Evolutionary conservation across 2,329 filamentous ascomycete genomes (phyloP).

Genomic region (Endocalyx cinctus): DNA sequence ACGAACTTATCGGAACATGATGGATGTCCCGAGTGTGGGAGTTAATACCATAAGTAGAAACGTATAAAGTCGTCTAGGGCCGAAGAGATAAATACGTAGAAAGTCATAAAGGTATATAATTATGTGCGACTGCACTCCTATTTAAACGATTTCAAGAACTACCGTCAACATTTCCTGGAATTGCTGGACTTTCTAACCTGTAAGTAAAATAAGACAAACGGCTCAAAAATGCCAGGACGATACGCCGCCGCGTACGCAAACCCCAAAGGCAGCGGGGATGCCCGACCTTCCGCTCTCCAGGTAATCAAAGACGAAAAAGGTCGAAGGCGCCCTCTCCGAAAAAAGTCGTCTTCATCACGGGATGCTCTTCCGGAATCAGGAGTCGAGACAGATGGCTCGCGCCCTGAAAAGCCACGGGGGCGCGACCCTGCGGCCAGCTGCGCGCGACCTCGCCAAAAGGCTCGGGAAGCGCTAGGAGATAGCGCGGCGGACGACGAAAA

Average conservation of each 20-base stretch:
- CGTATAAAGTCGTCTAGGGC: too few relatives aligned
- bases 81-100: too few relatives aligned
- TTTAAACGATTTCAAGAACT: too few relatives aligned
- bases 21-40: too few relatives aligned
- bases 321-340: conserved; percentile 4
- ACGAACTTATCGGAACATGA: too few relatives aligned
- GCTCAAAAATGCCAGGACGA: too few relatives aligned
- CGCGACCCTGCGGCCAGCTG: conserved; percentile 39
- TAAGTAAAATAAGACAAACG: too few relatives aligned
- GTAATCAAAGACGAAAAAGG: conserved; percentile 7
- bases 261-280: conserved; percentile 9
- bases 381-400: conserved; percentile 8
- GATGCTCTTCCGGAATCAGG: conserved; percentile 8
- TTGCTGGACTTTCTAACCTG: too few relatives aligned
- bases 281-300: conserved; percentile 8
- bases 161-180: too few relatives aligned
- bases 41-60: too few relatives aligned
- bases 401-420: conserved; percentile 35
- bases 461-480: conserved; percentile 22
- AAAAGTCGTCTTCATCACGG: conserved; percentile 10
- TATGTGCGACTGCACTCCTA: too few relatives aligned
- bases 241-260: conserved; percentile 5
- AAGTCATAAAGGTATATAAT: too few relatives aligned
- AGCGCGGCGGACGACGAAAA: conserved; percentile 8
- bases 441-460: conserved; percentile 35